Conservation (phyloP, 2,329 filamentous ascomycete species). For the Claviceps quebecensis region DNA sequence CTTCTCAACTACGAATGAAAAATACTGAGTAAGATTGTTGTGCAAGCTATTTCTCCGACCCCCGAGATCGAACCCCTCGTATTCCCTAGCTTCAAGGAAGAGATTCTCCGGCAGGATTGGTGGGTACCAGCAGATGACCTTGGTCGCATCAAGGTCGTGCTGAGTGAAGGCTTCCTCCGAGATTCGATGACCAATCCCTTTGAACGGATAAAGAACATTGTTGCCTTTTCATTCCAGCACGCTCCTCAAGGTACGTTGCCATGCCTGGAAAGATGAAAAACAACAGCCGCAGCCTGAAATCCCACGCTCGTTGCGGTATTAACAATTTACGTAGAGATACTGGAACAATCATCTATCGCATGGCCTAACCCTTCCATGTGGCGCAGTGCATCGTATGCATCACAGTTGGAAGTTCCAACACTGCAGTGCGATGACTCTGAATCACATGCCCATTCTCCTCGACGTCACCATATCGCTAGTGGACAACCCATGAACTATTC, state of each 20-base stretch:
- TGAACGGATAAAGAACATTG: conserved; percentile 56
- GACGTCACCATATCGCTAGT: conserved; percentile 16
- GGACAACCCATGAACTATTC: not conserved
- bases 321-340: conserved; percentile 35
- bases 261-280: not conserved
- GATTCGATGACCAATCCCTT: conserved; percentile 38
- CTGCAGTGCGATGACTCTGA: conserved; percentile 33
- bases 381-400: conserved; percentile 32
- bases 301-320: not conserved
- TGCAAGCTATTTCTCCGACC: conserved; percentile 35
- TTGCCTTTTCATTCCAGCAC: conserved; percentile 75
- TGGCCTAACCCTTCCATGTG: conserved; percentile 68
- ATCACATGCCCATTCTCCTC: conserved; percentile 51
- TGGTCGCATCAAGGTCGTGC: conserved; percentile 62
- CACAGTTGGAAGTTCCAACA: conserved; percentile 26
- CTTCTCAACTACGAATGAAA: conserved; percentile 8
- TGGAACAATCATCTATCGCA: conserved; percentile 60
- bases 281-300: not conserved
- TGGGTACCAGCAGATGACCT: conserved; percentile 60
- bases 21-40: not conserved
- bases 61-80: conserved; percentile 47
- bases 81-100: conserved; percentile 60
- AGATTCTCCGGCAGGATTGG: conserved; percentile 52
- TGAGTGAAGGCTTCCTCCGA: conserved; percentile 58
- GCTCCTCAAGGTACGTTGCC: conserved; percentile 53